These are phyloP conservation scores for Rhinocladiella similis DNA, from an alignment of 2,329 filamentous ascomycete genomes.

Conservation along the genomic window DNA sequence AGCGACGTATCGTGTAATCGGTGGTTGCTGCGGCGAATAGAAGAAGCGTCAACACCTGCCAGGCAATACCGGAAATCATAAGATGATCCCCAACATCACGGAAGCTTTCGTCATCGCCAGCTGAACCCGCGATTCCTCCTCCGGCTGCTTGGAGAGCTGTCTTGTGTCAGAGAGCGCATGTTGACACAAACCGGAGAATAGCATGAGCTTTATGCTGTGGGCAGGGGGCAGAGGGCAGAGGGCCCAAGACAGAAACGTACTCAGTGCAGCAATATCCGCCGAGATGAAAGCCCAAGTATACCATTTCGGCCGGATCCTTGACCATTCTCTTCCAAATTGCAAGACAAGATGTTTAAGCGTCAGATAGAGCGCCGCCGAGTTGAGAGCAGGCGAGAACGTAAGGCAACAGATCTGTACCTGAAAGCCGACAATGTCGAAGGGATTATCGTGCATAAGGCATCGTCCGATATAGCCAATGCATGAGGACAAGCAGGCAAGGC, in stretches of 20 bases:
- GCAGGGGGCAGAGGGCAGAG: too few relatives aligned
- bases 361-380: slow-evolving; percentile 56
- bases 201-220: too few relatives aligned
- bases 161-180: too few relatives aligned
- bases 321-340: slow-evolving; percentile 52
- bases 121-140: slow-evolving; percentile 55
- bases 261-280: slow-evolving; percentile 57
- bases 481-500: slow-evolving; percentile 45
- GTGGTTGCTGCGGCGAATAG: slow-evolving; percentile 28
- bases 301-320: slow-evolving; percentile 46
- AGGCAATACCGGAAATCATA: slow-evolving; percentile 58
- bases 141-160: slow-evolving; percentile 54
- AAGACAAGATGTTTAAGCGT: slow-evolving; percentile 58
- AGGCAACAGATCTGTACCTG: slow-evolving; percentile 53
- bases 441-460: slow-evolving; percentile 54
- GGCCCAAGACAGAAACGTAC: slow-evolving; percentile 24
- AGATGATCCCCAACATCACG: slow-evolving; percentile 53
- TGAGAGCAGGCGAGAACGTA: slow-evolving; percentile 57
- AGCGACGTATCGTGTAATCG: slow-evolving; percentile 1
- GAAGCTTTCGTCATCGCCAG: slow-evolving; percentile 38
- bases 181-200: too few relatives aligned
- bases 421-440: slow-evolving; percentile 51
- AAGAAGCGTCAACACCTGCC: slow-evolving; percentile 54
- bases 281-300: slow-evolving; percentile 62
- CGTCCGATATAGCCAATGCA: slow-evolving; percentile 57